Evolutionary conservation across 2,329 filamentous ascomycete species (phyloP).

Genomic region (Alternaria brassicae): DNA sequence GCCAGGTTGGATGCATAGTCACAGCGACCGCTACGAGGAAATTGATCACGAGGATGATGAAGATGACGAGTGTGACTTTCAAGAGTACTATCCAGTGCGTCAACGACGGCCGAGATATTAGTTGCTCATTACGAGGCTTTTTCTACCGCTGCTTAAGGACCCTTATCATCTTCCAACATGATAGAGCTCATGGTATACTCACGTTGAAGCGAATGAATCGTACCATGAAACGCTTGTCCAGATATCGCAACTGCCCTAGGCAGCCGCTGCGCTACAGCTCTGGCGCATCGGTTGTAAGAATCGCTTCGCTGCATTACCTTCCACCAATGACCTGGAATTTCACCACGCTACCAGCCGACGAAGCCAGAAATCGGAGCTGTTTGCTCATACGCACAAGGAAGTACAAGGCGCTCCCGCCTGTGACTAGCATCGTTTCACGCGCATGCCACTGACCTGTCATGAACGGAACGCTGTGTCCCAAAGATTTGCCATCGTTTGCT

Average conservation of each 20-base stretch:
- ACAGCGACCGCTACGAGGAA: slow-evolving; percentile 18
- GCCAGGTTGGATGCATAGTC: slow-evolving; percentile 6
- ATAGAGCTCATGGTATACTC: not conserved
- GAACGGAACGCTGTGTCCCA: not conserved
- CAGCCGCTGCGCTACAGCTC: not conserved
- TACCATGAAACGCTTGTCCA: not conserved
- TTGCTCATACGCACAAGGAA: slow-evolving; percentile 1
- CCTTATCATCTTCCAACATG: not conserved
- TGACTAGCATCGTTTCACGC: not conserved
- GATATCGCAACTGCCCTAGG: not conserved
- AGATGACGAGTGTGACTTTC: slow-evolving; percentile 8
- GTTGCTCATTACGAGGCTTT: not conserved
- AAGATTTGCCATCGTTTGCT: not conserved
- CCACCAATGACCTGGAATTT: not conserved
- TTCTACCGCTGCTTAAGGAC: not conserved
- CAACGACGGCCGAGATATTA: slow-evolving; percentile 1
- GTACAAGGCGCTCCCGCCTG: not conserved
- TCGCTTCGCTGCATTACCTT: not conserved
- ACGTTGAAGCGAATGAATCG: not conserved
- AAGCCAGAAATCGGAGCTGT: not conserved
- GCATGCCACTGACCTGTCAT: not conserved
- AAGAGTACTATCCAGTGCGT: not conserved
- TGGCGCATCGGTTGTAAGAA: not conserved
- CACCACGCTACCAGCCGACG: not conserved
- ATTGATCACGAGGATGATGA: slow-evolving; percentile 18